These are phyloP conservation scores for Gaertneriomyces semiglobifer DNA, from an alignment of 192 early-diverging fungal species.

Conservation along the genomic window DNA sequence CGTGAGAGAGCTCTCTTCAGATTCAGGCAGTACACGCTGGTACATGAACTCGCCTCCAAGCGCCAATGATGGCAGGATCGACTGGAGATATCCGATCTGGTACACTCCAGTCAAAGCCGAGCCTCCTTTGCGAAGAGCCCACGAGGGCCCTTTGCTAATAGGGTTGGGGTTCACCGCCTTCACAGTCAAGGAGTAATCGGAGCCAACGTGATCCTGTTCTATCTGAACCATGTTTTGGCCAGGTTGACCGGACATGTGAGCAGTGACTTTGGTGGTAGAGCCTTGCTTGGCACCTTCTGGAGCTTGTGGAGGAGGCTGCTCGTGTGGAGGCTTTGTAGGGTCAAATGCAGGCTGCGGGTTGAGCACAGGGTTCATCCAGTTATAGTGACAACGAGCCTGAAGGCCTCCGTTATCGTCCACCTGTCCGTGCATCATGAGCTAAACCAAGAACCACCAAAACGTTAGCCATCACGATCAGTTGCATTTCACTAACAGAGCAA, in stretches of 20 bases:
- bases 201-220: constrained; percentile 89
- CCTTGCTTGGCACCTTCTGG: constrained; percentile 29
- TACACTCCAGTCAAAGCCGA: constrained; percentile 73
- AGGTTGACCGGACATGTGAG: constrained; percentile 60
- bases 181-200: constrained; percentile 82
- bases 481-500: too few species aligned
- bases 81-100: constrained; percentile 85
- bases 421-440: constrained; percentile 88
- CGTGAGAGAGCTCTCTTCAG: constrained; percentile 73
- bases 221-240: constrained; percentile 87
- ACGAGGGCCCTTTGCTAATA: constrained; percentile 54
- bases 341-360: constrained; percentile 28
- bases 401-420: constrained; percentile 90
- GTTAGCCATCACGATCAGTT: too few species aligned
- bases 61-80: constrained; percentile 74
- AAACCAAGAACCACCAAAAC: constrained; percentile 4
- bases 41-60: constrained; percentile 82
- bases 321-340: constrained; percentile 35
- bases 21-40: constrained; percentile 78
- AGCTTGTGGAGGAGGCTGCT: constrained; percentile 26
- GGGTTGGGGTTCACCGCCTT: constrained; percentile 96
- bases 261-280: constrained; percentile 51
- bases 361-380: constrained; percentile 62
- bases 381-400: constrained; percentile 76
- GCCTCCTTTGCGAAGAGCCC: constrained; percentile 26